phyloP scores from a whole-genome alignment of 2,329 filamentous ascomycete genomes.

The Ophiocordyceps camponoti-leonardi region DNA sequence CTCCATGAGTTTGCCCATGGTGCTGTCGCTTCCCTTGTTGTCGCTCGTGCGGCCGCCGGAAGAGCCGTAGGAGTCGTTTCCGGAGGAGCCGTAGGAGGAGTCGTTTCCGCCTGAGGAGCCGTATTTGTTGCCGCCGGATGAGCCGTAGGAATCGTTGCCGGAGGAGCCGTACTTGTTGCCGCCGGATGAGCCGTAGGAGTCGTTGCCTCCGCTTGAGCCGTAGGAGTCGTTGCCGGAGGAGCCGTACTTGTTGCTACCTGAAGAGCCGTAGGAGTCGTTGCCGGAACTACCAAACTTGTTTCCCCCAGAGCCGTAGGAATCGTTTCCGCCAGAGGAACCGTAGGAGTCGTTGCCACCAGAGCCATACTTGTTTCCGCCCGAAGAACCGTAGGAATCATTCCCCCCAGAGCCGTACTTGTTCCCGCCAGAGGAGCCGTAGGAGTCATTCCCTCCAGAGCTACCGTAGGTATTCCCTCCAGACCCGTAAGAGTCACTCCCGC shows the following conservation, averaged over 20 bases:
- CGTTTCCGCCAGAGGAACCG: constrained; percentile 6
- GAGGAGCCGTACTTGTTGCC: not conserved
- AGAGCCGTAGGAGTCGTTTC: constrained; percentile 3
- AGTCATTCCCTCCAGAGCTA: no score
- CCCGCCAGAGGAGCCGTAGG: constrained; percentile 5
- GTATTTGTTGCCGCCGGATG: constrained; percentile 1
- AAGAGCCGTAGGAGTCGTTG: constrained; percentile 6
- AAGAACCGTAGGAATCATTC: constrained; percentile 3
- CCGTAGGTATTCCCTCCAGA: no score
- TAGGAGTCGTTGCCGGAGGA: constrained; percentile 3
- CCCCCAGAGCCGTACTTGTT: constrained; percentile 7
- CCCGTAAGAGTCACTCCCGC: constrained; percentile 3
- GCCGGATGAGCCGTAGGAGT: constrained; percentile 3
- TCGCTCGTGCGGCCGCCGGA: constrained; percentile 2
- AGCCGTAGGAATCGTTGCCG: not conserved
- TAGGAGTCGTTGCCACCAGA: constrained; percentile 7
- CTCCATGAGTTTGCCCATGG: constrained; percentile 39
- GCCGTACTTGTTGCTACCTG: not conserved
- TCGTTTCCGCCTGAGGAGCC: not conserved
- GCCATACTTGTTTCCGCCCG: constrained; percentile 6
- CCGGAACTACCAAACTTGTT: no score
- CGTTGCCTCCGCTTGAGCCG: constrained; percentile 1
- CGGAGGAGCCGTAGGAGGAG: not conserved
- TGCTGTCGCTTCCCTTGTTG: constrained; percentile 5
- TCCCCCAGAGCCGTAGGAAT: constrained; percentile 2